These are phyloP conservation scores for Arthrinium phaeospermum DNA, from an alignment of 2,329 filamentous ascomycete species.

Conservation along the genomic window DNA sequence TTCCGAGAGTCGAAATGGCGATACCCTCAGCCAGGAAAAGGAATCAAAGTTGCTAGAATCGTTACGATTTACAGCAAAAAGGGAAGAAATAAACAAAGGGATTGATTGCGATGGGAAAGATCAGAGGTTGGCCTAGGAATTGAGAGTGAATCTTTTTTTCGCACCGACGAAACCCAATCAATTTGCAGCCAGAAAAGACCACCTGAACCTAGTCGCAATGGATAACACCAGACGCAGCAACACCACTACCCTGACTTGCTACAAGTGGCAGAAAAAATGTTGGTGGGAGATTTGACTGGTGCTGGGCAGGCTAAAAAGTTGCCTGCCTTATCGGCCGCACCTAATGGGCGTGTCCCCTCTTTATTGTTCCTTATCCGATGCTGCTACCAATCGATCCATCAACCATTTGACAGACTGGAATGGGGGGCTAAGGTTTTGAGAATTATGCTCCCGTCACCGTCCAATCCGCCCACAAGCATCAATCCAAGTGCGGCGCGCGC, in stretches of 20 bases:
- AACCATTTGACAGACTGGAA: neutral
- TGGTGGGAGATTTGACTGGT: slow-evolving; percentile 20
- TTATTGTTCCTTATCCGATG: slow-evolving; percentile 15
- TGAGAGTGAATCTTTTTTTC: slow-evolving; percentile 6
- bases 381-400: neutral
- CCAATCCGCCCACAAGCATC: slow-evolving; percentile 5
- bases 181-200: neutral
- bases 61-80: neutral
- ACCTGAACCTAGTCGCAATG: slow-evolving; percentile 4
- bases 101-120: neutral
- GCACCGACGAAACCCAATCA: slow-evolving; percentile 3
- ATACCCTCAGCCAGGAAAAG: neutral
- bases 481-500: neutral
- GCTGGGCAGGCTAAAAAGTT: slow-evolving; percentile 4
- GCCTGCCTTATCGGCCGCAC: slow-evolving; percentile 14
- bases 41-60: neutral
- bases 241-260: slow-evolving; percentile 4
- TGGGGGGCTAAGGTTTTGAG: slow-evolving; percentile 3
- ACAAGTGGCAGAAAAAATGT: slow-evolving; percentile 18
- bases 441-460: slow-evolving; percentile 12
- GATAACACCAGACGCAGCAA: slow-evolving; percentile 8
- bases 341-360: slow-evolving; percentile 15
- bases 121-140: slow-evolving; percentile 4
- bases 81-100: neutral
- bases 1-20: neutral